phyloP scores from a whole-genome alignment of 2,329 filamentous ascomycete genomes.

The Cladosporium sp. region DNA sequence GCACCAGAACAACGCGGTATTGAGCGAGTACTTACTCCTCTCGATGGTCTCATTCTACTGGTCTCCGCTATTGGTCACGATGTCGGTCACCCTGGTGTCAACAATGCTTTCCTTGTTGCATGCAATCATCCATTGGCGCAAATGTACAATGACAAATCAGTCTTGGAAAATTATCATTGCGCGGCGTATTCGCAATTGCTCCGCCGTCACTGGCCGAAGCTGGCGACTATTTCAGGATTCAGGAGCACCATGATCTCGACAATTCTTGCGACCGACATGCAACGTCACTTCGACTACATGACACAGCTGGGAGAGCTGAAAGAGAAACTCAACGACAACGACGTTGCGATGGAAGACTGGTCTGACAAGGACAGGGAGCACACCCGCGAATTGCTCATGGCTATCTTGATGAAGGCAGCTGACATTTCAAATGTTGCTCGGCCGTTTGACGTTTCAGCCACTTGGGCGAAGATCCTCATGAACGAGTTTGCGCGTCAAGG shows the following conservation, averaged over 20 bases:
- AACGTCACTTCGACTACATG: conserved; percentile 96
- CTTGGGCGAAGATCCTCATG: conserved; percentile 92
- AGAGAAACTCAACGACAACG: conserved; percentile 53
- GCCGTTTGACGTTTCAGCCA: conserved; percentile 74
- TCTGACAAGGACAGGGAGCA: conserved; percentile 73
- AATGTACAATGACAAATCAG: conserved; percentile 94
- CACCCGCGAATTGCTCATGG: conserved; percentile 78
- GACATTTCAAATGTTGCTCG: conserved; percentile 98
- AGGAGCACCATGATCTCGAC: conserved; percentile 92
- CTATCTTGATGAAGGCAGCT: conserved; percentile 92
- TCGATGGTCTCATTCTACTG: conserved; percentile 84
- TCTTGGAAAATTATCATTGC: conserved; percentile 95
- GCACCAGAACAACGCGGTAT: conserved; percentile 56
- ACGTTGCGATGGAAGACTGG: conserved; percentile 65
- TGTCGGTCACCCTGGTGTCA: conserved; percentile 95
- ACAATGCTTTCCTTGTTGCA: conserved; percentile 92
- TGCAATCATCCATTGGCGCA: conserved; percentile 91
- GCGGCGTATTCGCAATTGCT: conserved; percentile 96
- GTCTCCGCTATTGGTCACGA: conserved; percentile 98
- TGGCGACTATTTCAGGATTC: conserved; percentile 76
- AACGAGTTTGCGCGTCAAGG: conserved; percentile 94
- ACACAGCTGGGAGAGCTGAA: conserved; percentile 78
- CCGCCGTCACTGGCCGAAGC: conserved; percentile 83
- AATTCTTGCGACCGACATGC: conserved; percentile 98
- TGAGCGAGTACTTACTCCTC: conserved; percentile 74